Base-by-base conservation (phyloP, 345 rosid genomes). In the Hirschfeldia incana region DNA sequence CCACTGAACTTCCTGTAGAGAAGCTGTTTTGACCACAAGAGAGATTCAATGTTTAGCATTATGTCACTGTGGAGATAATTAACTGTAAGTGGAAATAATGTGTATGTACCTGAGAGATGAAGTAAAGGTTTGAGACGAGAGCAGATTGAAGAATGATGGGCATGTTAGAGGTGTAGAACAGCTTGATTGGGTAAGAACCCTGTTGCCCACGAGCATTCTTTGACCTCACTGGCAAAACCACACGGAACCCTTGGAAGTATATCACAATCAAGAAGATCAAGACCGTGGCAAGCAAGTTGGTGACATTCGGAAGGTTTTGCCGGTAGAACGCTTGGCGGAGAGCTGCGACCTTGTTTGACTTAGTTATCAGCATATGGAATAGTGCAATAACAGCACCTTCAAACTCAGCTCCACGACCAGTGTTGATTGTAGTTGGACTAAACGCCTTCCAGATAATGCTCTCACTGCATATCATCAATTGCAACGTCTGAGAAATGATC, bases 231-330 rank as follows among this genome's bases (percentile, higher is more conserved):
- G 94, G 97, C 71, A 92, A 83, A 36, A 92, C 97, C 58, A 92
- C 97, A 63, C 97, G 94, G 85, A 92, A 92, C 32, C 97, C 97
- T 92, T 92, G 97, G 93, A 92, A 92, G 86, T 92, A 90, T 78
- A 90, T 88, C 46, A 92, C 97, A 73, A 92, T 90, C 28, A 90
- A 78, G 86, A 92, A 92, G 76, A 92, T 82, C 86, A 92, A 84
- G 65, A 92, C 90, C 0, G 97, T 92, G 15, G 97, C 94, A 33
- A 92, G 93, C 74, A 92, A 81, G 80, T 92, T 92, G 13, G 97
- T 92, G 64, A 92, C 97, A 72, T 92, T 92, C 32, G 97, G 97
- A 67, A 92, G 94, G 76, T 92, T 92, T 82, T 92, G 97, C 78
- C 97, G 85, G 87, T 92, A 92, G 77, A 92, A 92, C 2, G 97